Percentiles rank a stretch among this genome's conserved stretches.
Evolutionary conservation across 2,329 filamentous ascomycete species (phyloP).

Genomic region (Zymoseptoria brevis): DNA sequence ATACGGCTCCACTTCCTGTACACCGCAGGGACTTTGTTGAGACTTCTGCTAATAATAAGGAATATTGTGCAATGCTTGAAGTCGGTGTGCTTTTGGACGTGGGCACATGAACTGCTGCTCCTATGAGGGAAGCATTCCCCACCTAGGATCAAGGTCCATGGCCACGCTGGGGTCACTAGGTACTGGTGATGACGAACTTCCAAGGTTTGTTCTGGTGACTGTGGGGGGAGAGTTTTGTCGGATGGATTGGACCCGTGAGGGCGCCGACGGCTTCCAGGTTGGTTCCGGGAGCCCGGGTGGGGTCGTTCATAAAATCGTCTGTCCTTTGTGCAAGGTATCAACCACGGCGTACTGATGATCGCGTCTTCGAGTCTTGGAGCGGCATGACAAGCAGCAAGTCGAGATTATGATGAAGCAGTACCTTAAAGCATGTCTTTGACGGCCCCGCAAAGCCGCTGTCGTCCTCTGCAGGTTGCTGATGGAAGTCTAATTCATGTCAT

Average conservation of each 20-base stretch:
- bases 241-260: not conserved
- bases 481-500: too few species aligned
- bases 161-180: not conserved
- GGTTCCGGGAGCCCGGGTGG: not conserved
- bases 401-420: too few species aligned
- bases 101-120: not conserved
- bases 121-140: not conserved
- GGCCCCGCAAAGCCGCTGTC: too few species aligned
- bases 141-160: not conserved
- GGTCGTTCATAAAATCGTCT: not conserved
- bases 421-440: too few species aligned
- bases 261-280: too few species aligned
- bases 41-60: not conserved
- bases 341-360: too few species aligned
- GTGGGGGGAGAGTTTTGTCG: not conserved
- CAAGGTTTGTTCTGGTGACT: not conserved
- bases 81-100: not conserved
- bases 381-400: too few species aligned
- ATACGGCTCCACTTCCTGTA: not conserved
- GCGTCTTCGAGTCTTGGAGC: too few species aligned
- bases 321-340: not conserved
- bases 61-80: not conserved
- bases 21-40: not conserved
- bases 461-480: too few species aligned
- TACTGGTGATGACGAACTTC: not conserved